These are phyloP conservation scores for Asclepias syriaca DNA, from an alignment of 257 asterid genomes.

Conservation along the genomic window DNA sequence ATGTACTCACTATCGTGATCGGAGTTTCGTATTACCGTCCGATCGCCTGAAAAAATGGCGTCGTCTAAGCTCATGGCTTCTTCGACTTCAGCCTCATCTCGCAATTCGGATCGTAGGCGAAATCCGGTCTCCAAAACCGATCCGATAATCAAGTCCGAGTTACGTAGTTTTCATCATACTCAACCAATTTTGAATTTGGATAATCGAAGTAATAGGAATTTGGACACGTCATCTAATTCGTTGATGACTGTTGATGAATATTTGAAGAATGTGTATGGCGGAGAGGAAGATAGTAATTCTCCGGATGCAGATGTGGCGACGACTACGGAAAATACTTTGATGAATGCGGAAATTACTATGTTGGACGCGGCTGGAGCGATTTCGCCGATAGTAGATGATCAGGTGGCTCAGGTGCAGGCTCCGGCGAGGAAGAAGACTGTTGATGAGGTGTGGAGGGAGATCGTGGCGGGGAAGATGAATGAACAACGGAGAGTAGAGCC, in stretches of 20 bases:
- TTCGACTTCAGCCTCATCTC: slow-evolving; percentile 28
- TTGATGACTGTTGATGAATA: slow-evolving; percentile 20
- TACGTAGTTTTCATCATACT: slow-evolving; percentile 9
- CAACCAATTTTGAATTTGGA: slow-evolving; percentile 9
- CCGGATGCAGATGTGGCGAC: slow-evolving; percentile 6
- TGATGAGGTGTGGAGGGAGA: slow-evolving; percentile 96
- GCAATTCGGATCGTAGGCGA: slow-evolving; percentile 28
- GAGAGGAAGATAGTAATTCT: slow-evolving; percentile 9
- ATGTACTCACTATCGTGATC: neutral
- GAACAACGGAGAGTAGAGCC: slow-evolving; percentile 30
- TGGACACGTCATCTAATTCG: slow-evolving; percentile 16
- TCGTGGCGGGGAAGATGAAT: slow-evolving; percentile 64
- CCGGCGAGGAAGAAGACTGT: slow-evolving; percentile 58
- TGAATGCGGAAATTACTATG: slow-evolving; percentile 42
- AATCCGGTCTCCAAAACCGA: slow-evolving; percentile 14
- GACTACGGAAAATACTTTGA: slow-evolving; percentile 24
- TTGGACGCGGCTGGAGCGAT: slow-evolving; percentile 52
- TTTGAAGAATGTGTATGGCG: slow-evolving; percentile 19
- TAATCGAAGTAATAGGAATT: slow-evolving; percentile 8
- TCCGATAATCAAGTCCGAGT: slow-evolving; percentile 14
- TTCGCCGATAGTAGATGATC: slow-evolving; percentile 39
- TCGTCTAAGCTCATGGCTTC: slow-evolving; percentile 33
- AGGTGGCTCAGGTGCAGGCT: slow-evolving; percentile 23
- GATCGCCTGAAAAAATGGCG: slow-evolving; percentile 23
- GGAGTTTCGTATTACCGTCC: too few relatives aligned